Evolutionary conservation across 805 yeast species (phyloP).

Genomic region (Candida parachauliodes): DNA sequence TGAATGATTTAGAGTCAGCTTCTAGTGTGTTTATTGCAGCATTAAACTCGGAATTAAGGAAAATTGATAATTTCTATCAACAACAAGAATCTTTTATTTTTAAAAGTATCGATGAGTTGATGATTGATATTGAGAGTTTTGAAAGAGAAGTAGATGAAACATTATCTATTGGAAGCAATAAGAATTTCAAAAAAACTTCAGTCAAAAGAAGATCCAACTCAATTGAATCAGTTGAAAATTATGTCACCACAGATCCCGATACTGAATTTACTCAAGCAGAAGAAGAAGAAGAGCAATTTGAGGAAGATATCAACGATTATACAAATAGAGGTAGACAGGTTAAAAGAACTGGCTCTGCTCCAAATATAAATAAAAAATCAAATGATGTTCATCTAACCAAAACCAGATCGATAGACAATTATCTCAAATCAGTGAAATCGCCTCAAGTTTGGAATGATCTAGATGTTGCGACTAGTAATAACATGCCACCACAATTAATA

Average conservation of each 20-base stretch:
- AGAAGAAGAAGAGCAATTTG: slow-evolving; percentile 25
- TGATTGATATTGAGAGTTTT: slow-evolving; percentile 62
- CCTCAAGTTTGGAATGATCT: slow-evolving; percentile 29
- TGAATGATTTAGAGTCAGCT: slow-evolving; percentile 44
- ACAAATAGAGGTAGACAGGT: slow-evolving; percentile 23
- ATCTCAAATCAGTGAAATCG: slow-evolving; percentile 34
- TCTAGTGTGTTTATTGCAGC: slow-evolving; percentile 61
- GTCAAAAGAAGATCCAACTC: slow-evolving; percentile 13
- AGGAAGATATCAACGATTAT: slow-evolving; percentile 27
- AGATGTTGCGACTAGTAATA: slow-evolving; percentile 16
- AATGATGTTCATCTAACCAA: slow-evolving; percentile 8
- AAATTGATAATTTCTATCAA: slow-evolving; percentile 72
- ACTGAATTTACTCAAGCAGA: slow-evolving; percentile 31
- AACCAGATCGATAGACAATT: slow-evolving; percentile 28
- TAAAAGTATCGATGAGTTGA: slow-evolving; percentile 51
- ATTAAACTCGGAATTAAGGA: slow-evolving; percentile 69
- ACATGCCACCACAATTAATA: slow-evolving; percentile 30
- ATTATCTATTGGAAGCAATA: slow-evolving; percentile 5
- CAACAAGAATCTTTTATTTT: slow-evolving; percentile 60
- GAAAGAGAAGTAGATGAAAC: slow-evolving; percentile 34
- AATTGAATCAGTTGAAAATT: slow-evolving; percentile 17
- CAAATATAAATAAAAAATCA: slow-evolving; percentile 4
- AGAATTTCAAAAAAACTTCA: not conserved
- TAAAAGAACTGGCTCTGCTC: slow-evolving; percentile 10
- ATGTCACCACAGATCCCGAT: slow-evolving; percentile 30